These are phyloP conservation scores for Termitomyces sp. DNA, from an alignment of 768 basidiomycete species.

Conservation along the genomic window DNA sequence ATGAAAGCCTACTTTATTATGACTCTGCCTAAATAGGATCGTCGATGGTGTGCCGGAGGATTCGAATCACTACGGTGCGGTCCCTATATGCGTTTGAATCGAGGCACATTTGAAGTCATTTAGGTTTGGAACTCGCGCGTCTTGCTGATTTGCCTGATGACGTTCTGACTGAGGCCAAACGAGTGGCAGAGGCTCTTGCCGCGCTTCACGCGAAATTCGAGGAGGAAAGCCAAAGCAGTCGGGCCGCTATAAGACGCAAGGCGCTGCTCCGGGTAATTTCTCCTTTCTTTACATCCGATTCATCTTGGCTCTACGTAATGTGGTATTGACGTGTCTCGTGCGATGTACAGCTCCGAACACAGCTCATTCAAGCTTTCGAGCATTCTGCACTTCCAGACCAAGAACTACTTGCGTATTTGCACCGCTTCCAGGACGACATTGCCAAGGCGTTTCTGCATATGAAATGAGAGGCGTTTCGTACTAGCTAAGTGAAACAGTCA, in stretches of 20 bases:
- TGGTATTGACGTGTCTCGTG: background rate
- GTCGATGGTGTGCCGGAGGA: constrained; percentile 64
- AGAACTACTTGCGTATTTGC: constrained; percentile 61
- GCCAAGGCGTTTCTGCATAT: constrained; percentile 40
- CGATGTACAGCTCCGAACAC: constrained; percentile 53
- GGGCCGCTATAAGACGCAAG: constrained; percentile 56
- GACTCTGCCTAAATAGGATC: constrained; percentile 40
- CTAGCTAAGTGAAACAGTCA: background rate
- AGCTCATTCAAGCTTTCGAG: constrained; percentile 67
- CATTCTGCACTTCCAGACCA: constrained; percentile 69
- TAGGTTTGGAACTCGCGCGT: constrained; percentile 85
- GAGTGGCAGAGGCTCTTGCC: constrained; percentile 54
- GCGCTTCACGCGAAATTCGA: constrained; percentile 51
- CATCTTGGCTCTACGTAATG: background rate
- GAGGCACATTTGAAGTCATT: background rate
- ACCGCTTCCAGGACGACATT: constrained; percentile 65
- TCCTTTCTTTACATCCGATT: background rate
- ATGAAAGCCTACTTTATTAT: background rate
- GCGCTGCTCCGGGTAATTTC: constrained; percentile 56
- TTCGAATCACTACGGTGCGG: constrained; percentile 65
- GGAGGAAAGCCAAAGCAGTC: constrained; percentile 56
- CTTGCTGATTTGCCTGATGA: constrained; percentile 80
- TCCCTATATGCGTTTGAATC: background rate
- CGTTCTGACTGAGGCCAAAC: constrained; percentile 56
- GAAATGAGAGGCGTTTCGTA: background rate